Conservation (phyloP, 2,329 filamentous ascomycete genomes). For the Aureobasidium sp. region DNA sequence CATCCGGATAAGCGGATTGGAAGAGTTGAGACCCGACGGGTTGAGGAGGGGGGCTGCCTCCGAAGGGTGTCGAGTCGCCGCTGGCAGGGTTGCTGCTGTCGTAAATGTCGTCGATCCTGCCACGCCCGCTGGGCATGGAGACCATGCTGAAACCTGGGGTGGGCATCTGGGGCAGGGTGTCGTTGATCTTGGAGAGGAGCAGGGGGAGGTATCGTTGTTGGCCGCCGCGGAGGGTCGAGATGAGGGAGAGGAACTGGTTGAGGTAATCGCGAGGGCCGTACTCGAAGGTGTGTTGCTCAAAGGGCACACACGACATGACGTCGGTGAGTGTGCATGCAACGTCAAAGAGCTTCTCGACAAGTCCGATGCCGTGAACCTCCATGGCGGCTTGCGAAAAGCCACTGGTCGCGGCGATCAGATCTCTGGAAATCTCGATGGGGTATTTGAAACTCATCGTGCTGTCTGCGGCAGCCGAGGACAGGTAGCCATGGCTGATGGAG, state of each 20-base stretch:
- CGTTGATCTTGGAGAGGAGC: slow-evolving; percentile 65
- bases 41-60: slow-evolving; percentile 11
- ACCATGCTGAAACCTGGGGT: slow-evolving; percentile 21
- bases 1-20: not conserved
- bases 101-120: slow-evolving; percentile 23
- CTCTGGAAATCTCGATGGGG: slow-evolving; percentile 52
- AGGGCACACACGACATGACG: slow-evolving; percentile 55
- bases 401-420: slow-evolving; percentile 53
- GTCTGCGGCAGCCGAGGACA: slow-evolving; percentile 48
- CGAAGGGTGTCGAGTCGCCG: slow-evolving; percentile 17
- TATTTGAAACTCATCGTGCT: slow-evolving; percentile 54
- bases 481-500: slow-evolving; percentile 55
- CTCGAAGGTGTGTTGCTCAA: slow-evolving; percentile 49
- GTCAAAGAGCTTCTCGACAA: slow-evolving; percentile 76
- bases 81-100: slow-evolving; percentile 24
- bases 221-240: slow-evolving; percentile 63
- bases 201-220: slow-evolving; percentile 69
- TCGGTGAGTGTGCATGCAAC: slow-evolving; percentile 65
- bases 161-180: slow-evolving; percentile 32
- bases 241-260: slow-evolving; percentile 55
- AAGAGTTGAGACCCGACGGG: not conserved
- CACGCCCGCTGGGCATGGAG: slow-evolving; percentile 18
- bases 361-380: slow-evolving; percentile 63
- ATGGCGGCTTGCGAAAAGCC: slow-evolving; percentile 64
- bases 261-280: slow-evolving; percentile 65